Base-by-base conservation (phyloP, 305 asterid genomes). In the Fraxinus velutina region DNA sequence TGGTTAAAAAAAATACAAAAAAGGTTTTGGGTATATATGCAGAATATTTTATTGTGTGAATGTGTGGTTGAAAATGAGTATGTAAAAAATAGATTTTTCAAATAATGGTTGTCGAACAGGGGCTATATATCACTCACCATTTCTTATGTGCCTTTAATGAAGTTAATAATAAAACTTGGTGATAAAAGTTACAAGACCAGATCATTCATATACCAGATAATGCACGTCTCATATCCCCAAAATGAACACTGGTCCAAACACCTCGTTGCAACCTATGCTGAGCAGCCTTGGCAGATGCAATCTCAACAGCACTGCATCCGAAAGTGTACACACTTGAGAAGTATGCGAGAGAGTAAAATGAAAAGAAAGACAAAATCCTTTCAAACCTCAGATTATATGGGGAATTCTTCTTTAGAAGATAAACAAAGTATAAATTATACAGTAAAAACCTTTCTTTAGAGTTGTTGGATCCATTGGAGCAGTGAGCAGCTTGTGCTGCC, bases 151-250 rank as follows among this genome's bases (percentile, higher is more conserved):
- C 78, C 76, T 47, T 34, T 77, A 80, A 72, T 81, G 78, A 76
- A 32, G 73, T 68, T 68, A 70, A 77, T 19, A 71, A 79, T 34
- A 36, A 79, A 77, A 57, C 75, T 32, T 36, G 33, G 77, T 30
- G 36, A 83, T 71, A 66, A 76, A 60, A 80, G 5, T 19, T 24
- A 15, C 70, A 81, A 50, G 37, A 77, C 64, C 33, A 80, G 21
- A 76, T 2, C 17, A 60, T 44, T 71, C 64, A 79, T 86, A 19
- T 83, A 91, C 97, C 97, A 85, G 97, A 85, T 80, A 93, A 88
- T 79, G 97, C 97, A 73, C 97, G 93, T 17, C 97, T 86, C 91
- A 93, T 93, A 85, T 93, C 97, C 85, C 97, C 97, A 88, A 89
- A 93, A 73, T 78, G 91, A 73, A 89, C 97, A 84, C 90, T 93